These are phyloP conservation scores for Penicillium maclennaniae DNA, from an alignment of 495 filamentous ascomycete genomes.

Conservation along the genomic window DNA sequence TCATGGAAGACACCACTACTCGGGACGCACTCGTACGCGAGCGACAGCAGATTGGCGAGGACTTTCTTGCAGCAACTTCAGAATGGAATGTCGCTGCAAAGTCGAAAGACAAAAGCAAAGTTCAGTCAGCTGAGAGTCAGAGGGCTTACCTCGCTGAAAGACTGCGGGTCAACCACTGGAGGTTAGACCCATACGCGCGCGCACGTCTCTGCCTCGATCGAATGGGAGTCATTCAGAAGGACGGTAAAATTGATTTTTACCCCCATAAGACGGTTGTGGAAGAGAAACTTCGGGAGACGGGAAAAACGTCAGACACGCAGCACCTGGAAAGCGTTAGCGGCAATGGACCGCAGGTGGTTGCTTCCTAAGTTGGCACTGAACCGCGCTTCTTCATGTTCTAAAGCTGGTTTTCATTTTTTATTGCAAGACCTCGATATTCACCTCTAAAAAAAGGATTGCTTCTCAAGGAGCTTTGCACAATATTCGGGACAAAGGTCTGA, in stretches of 20 bases:
- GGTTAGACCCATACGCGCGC: slow-evolving; percentile 69
- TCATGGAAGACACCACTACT: slow-evolving; percentile 58
- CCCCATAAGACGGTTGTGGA: slow-evolving; percentile 24
- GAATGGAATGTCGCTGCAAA: slow-evolving; percentile 56
- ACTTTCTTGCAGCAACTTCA: slow-evolving; percentile 65
- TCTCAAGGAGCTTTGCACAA: too few relatives aligned
- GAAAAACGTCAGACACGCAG: slow-evolving; percentile 26
- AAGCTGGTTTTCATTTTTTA: not conserved
- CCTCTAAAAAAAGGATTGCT: too few relatives aligned
- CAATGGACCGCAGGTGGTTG: not conserved
- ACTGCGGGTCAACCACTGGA: slow-evolving; percentile 77
- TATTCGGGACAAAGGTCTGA: too few relatives aligned
- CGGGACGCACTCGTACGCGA: slow-evolving; percentile 54
- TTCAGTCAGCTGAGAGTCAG: slow-evolving; percentile 47
- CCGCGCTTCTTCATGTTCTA: not conserved
- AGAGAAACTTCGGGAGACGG: slow-evolving; percentile 8
- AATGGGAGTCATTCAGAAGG: slow-evolving; percentile 57
- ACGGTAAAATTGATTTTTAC: slow-evolving; percentile 64
- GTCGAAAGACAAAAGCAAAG: slow-evolving; percentile 32
- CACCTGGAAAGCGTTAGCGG: slow-evolving; percentile 26
- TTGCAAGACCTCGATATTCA: too few relatives aligned
- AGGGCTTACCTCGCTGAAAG: slow-evolving; percentile 56
- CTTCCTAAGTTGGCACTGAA: slow-evolving; percentile 6
- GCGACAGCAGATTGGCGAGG: slow-evolving; percentile 56
- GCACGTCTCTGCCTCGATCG: slow-evolving; percentile 69